Conservation (phyloP, 208 protist species). For the Angomonas ambiguus region DNA sequence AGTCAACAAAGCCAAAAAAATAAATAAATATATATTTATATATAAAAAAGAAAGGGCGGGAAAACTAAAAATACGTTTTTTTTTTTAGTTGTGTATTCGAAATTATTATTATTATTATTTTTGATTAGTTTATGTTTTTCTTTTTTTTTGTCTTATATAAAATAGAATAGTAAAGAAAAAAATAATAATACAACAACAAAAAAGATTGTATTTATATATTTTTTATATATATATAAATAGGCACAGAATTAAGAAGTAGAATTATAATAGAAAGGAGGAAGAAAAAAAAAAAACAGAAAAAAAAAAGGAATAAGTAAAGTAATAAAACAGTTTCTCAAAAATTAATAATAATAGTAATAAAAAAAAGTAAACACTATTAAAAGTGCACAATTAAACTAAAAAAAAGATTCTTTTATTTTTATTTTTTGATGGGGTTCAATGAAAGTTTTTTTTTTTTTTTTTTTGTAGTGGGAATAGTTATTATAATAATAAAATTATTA, state of each 20-base stretch:
- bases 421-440: neutral
- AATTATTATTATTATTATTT: too few species aligned
- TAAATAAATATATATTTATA: too few species aligned
- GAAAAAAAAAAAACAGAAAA: neutral
- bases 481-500: constrained; percentile 9
- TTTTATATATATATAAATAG: neutral
- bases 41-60: too few species aligned
- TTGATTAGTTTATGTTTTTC: neutral
- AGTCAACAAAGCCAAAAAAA: too few species aligned
- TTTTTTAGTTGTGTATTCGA: too few species aligned
- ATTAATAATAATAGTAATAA: neutral
- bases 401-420: neutral
- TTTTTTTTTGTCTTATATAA: neutral
- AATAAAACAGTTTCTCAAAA: neutral
- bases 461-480: constrained; percentile 1
- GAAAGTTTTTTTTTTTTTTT: constrained; percentile 1
- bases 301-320: neutral
- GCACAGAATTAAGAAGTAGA: neutral
- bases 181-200: neutral
- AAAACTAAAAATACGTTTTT: too few species aligned
- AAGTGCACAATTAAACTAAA: neutral
- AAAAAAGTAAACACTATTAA: neutral
- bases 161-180: neutral
- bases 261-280: neutral
- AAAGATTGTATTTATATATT: neutral